A percentile compares a stretch with the other conserved stretches of the same genome.
These are phyloP conservation scores for Trifolium repens DNA, from an alignment of 306 rosid species.

Conservation along the genomic window DNA sequence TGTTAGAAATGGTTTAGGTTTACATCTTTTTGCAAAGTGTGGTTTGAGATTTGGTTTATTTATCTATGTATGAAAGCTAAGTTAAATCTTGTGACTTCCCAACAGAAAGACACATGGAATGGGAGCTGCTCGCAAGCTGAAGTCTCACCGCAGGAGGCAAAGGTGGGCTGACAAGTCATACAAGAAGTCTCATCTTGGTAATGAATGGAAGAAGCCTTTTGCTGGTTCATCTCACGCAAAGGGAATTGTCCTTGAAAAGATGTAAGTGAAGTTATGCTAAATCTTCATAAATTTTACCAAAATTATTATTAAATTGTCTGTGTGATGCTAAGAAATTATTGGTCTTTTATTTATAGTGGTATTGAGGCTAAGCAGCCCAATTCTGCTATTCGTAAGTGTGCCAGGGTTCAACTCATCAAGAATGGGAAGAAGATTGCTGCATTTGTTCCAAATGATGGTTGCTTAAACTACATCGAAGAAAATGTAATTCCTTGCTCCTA, in stretches of 20 bases:
- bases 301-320: neutral
- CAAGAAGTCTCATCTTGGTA: constrained; percentile 84
- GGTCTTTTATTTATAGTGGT: constrained; percentile 54
- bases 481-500: constrained; percentile 50
- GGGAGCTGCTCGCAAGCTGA: constrained; percentile 91
- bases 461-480: constrained; percentile 78
- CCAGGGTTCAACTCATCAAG: constrained; percentile 81
- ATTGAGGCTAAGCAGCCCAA: constrained; percentile 93
- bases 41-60: neutral
- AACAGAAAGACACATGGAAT: constrained; percentile 77
- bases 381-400: constrained; percentile 90
- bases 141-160: constrained; percentile 74
- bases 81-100: neutral
- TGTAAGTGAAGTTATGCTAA: constrained; percentile 46
- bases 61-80: neutral
- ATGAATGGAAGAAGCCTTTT: constrained; percentile 90
- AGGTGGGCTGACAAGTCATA: constrained; percentile 83
- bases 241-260: constrained; percentile 86
- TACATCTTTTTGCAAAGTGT: neutral
- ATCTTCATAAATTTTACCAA: neutral
- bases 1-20: neutral
- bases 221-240: constrained; percentile 90
- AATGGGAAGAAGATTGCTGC: constrained; percentile 92
- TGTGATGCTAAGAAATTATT: neutral
- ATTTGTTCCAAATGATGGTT: constrained; percentile 85